These are phyloP conservation scores for Podospora anserina DNA, from an alignment of 495 filamentous ascomycete genomes.

Conservation along the genomic window DNA sequence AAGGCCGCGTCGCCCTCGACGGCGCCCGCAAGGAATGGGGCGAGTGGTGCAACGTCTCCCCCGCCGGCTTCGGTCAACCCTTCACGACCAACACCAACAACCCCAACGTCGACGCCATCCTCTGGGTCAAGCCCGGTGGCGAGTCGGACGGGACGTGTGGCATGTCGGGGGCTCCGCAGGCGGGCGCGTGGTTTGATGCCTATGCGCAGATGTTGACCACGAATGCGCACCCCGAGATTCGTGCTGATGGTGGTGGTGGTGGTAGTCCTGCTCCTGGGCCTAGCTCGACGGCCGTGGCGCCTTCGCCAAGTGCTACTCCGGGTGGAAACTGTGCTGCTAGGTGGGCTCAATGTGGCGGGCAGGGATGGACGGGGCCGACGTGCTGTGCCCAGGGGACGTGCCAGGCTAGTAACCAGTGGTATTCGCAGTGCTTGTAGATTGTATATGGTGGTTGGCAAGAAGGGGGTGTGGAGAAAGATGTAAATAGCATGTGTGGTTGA, in stretches of 20 bases:
- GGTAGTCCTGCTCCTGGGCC: not conserved
- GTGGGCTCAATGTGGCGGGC: conserved; percentile 7
- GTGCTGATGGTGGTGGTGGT: not conserved
- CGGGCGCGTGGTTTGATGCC: conserved; percentile 67
- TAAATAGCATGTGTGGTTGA: too few relatives aligned
- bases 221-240: conserved; percentile 45
- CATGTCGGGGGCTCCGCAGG: conserved; percentile 57
- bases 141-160: conserved; percentile 72
- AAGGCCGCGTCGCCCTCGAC: conserved; percentile 42
- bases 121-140: conserved; percentile 76
- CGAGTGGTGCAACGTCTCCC: conserved; percentile 73
- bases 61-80: conserved; percentile 63
- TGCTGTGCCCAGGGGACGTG: conserved; percentile 5
- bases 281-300: not conserved
- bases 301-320: not conserved
- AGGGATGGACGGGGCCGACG: conserved; percentile 5
- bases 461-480: too few relatives aligned
- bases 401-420: conserved; percentile 1
- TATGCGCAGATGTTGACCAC: conserved; percentile 62
- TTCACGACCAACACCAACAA: conserved; percentile 59
- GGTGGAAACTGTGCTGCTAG: conserved; percentile 4
- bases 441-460: too few relatives aligned
- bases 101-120: conserved; percentile 61
- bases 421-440: conserved; percentile 10
- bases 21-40: conserved; percentile 60